Percentiles rank a stretch among this genome's conserved stretches.
These are phyloP conservation scores for Metarhizium brunneum DNA, from an alignment of 2,329 filamentous ascomycete genomes.

Conservation along the genomic window DNA sequence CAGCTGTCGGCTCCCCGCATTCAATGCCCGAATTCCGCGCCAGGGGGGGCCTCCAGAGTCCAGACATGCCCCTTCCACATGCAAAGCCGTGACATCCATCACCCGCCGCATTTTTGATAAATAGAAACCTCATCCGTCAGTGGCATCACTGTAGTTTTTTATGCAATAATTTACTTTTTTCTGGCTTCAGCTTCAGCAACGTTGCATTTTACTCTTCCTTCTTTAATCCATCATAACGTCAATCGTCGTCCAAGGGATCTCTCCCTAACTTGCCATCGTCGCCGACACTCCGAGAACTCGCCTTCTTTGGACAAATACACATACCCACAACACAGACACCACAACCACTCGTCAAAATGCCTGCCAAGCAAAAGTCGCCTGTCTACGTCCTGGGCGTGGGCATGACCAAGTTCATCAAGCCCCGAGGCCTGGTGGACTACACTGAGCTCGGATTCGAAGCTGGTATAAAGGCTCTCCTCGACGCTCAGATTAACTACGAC, in stretches of 20 bases:
- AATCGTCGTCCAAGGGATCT: not conserved
- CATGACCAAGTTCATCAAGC: slow-evolving; percentile 99
- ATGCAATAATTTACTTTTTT: too few relatives aligned
- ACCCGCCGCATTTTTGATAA: not conserved
- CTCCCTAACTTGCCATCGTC: not conserved
- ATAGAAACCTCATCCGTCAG: not conserved
- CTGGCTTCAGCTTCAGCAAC: not conserved
- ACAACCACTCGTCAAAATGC: slow-evolving; percentile 28
- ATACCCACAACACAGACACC: not conserved
- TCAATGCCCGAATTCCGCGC: not conserved
- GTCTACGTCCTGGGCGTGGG: slow-evolving; percentile 92
- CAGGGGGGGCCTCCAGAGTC: not conserved
- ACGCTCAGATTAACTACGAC: slow-evolving; percentile 90
- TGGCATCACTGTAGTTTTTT: too few relatives aligned
- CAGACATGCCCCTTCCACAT: not conserved
- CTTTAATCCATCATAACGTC: not conserved
- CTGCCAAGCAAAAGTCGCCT: slow-evolving; percentile 39
- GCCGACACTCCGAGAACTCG: not conserved
- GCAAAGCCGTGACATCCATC: not conserved
- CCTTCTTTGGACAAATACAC: not conserved
- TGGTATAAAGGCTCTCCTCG: slow-evolving; percentile 75
- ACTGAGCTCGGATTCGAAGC: slow-evolving; percentile 91
- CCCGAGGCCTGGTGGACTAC: slow-evolving; percentile 87
- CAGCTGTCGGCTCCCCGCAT: not conserved
- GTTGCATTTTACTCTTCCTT: too few relatives aligned